Evolutionary conservation across 2,329 filamentous ascomycete species (phyloP).

Genomic region (Neonectria neomacrospora): DNA sequence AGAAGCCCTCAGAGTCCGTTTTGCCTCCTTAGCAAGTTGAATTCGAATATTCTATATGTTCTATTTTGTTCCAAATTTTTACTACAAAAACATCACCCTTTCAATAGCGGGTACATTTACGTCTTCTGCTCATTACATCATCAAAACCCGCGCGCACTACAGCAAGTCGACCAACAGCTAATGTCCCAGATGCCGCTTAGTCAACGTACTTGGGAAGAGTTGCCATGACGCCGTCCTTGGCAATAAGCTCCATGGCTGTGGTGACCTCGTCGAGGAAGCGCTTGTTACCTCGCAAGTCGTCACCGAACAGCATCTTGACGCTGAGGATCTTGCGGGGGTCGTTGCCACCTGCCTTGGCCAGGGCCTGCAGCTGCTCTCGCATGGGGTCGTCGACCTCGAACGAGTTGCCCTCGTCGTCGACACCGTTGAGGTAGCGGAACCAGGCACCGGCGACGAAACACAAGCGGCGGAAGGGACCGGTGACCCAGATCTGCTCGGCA

Average conservation of each 20-base stretch:
- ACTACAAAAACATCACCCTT: too few species aligned
- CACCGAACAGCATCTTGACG: constrained; percentile 61
- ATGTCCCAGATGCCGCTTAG: constrained; percentile 25
- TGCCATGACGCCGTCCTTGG: constrained; percentile 59
- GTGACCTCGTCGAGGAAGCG: constrained; percentile 59
- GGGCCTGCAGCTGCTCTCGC: constrained; percentile 58
- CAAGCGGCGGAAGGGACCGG: constrained; percentile 58
- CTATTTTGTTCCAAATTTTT: too few species aligned
- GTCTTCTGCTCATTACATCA: not conserved
- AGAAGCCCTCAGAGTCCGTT: too few species aligned
- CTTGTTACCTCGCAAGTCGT: constrained; percentile 60
- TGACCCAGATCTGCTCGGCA: constrained; percentile 58
- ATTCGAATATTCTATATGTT: too few species aligned
- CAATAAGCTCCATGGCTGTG: constrained; percentile 59
- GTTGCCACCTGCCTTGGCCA: constrained; percentile 56
- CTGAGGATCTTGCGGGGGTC: constrained; percentile 56
- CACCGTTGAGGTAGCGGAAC: constrained; percentile 63
- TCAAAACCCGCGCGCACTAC: not conserved
- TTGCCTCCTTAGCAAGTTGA: too few species aligned
- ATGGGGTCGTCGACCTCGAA: constrained; percentile 60
- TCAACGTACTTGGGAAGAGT: constrained; percentile 61
- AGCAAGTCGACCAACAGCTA: constrained; percentile 11
- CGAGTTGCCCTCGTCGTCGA: constrained; percentile 58
- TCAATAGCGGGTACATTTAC: too few species aligned
- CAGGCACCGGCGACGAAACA: constrained; percentile 61